Base-by-base conservation (phyloP, 306 rosid genomes). In the Sicyos baderoa region DNA sequence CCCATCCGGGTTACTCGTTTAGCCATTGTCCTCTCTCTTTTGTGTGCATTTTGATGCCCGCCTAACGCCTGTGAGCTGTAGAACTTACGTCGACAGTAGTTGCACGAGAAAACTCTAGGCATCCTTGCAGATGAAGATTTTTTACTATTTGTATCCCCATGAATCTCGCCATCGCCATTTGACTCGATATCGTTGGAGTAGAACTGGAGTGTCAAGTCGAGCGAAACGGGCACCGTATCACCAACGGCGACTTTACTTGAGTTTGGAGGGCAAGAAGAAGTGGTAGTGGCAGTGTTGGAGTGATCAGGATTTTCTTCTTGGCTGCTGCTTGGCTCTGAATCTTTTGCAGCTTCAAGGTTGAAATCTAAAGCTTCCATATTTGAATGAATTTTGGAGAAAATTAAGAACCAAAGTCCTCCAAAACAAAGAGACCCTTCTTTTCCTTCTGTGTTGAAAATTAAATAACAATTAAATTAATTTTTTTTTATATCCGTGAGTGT, bases 31-130 rank as follows among this genome's bases (percentile, higher is more conserved):
- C 97, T 81, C 80, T 91, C 97, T 80, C 97, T 78, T 71, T 88
- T 91, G 58, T 91, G 97, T 56, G 97, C 97, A 69, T 91, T 91
- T 71, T 91, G 97, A 58, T 91, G 97, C 42, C 97, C 97, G 0
- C 97, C 97, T 3, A 91, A 76, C 2, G 97, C 97, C 85, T 91
- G 97, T 0, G 97, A 91, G 84, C 97, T 91, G 55, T 61, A 91
- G 88, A 91, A 91, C 74, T 88, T 88, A 51, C 97, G 85, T 79
- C 81, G 69, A 60, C 97, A 91, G 82, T 88, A 91, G 71, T 91
- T 91, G 77, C 97, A 91, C n/a, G 95, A 84, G 90, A 91, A 91
- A 44, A 89, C 84, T 79, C 96, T 82, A 1, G 94, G 91, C 27
- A 56, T 59, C 47, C 76, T 66, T 16, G 84, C 35, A 45, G 68